phyloP scores from a whole-genome alignment of 2,329 filamentous ascomycete genomes.

The Botryosphaeria agaves region DNA sequence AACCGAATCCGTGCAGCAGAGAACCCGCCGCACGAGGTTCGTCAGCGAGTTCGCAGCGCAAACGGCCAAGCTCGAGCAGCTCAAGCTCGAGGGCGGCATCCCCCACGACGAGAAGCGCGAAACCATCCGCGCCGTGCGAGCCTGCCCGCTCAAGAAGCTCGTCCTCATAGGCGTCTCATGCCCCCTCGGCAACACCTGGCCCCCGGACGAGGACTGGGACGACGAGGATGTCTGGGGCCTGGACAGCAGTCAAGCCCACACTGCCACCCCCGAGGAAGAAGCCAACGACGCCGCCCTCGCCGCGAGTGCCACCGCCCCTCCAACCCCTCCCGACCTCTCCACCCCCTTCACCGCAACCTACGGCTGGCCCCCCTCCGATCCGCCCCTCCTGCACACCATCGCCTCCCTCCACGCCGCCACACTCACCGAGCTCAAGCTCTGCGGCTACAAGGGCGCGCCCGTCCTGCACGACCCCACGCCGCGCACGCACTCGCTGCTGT shows the following conservation, averaged over 20 bases:
- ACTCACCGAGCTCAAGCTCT: constrained; percentile 28
- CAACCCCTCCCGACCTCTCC: constrained; percentile 3
- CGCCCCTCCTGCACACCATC: constrained; percentile 24
- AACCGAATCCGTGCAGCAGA: neutral
- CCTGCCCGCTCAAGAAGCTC: constrained; percentile 24
- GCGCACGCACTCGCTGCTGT: constrained; percentile 20
- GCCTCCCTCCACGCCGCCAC: constrained; percentile 22
- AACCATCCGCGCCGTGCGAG: constrained; percentile 22
- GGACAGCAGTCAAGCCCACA: constrained; percentile 5
- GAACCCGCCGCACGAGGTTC: constrained; percentile 13
- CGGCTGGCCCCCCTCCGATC: constrained; percentile 18
- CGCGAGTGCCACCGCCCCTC: no score
- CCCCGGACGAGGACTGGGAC: no score
- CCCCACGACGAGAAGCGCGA: constrained; percentile 30
- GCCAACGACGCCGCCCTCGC: constrained; percentile 11
- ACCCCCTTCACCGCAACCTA: constrained; percentile 17
- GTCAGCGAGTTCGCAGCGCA: constrained; percentile 24
- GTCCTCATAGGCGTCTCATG: constrained; percentile 27
- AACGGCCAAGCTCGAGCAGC: constrained; percentile 22
- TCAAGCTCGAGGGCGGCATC: constrained; percentile 30
- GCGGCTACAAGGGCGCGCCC: constrained; percentile 26
- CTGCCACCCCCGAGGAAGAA: constrained; percentile 13
- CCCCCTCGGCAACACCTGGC: constrained; percentile 27
- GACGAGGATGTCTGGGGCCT: no score
- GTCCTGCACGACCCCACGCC: constrained; percentile 20